A percentile compares a stretch with the other conserved stretches of the same genome.
Evolutionary conservation across 129 eudicot species (phyloP).

Genomic region (Centrapalus pauciflorus): DNA sequence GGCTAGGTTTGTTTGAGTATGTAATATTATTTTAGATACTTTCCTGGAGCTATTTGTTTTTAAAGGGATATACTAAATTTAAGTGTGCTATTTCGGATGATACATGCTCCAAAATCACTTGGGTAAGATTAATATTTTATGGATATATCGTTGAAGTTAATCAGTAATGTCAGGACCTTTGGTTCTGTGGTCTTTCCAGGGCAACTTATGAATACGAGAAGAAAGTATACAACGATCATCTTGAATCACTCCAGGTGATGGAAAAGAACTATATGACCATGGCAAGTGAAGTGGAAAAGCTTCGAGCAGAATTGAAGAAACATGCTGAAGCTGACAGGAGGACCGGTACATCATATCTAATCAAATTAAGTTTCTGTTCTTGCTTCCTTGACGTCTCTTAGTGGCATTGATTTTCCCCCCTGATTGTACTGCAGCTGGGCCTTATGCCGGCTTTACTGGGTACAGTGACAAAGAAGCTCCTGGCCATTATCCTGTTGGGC

Average conservation of each 20-base stretch:
- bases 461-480: conserved; percentile 49
- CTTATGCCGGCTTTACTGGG: conserved; percentile 60
- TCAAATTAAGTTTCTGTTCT: neutral
- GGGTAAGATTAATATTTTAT: neutral
- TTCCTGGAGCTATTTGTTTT: neutral
- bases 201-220: conserved; percentile 81
- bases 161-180: neutral
- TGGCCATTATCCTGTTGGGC: conserved; percentile 48
- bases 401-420: neutral
- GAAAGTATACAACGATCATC: conserved; percentile 79
- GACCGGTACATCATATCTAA: conserved; percentile 40
- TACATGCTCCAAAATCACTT: neutral
- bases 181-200: conserved; percentile 40
- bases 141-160: neutral
- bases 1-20: neutral
- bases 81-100: neutral
- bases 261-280: conserved; percentile 87
- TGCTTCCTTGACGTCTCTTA: neutral
- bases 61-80: neutral
- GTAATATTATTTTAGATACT: neutral
- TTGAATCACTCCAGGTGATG: conserved; percentile 97
- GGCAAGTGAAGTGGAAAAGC: conserved; percentile 94
- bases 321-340: conserved; percentile 65
- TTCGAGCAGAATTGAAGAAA: conserved; percentile 66
- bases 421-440: conserved; percentile 31